Conservation (phyloP, 2,329 filamentous ascomycete species). For the Calonectria hongkongensis region DNA sequence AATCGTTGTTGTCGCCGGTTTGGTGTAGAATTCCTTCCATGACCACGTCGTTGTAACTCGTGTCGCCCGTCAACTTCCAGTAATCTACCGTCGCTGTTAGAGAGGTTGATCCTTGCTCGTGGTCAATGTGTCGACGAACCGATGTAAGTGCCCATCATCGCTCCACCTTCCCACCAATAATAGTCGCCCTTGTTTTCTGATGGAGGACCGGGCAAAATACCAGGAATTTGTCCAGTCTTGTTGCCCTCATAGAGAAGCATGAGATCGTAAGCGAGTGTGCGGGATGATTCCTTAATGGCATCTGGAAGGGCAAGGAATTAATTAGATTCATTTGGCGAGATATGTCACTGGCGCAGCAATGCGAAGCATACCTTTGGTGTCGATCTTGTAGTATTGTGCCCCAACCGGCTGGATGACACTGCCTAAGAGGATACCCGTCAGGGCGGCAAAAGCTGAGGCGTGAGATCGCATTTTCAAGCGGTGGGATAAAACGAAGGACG, state of each 20-base stretch:
- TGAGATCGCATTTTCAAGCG: constrained; percentile 29
- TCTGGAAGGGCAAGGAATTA: constrained; percentile 55
- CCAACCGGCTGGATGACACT: constrained; percentile 45
- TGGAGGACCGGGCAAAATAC: constrained; percentile 75
- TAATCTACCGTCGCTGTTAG: constrained; percentile 67
- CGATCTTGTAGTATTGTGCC: constrained; percentile 58
- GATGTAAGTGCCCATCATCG: constrained; percentile 80
- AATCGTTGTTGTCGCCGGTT: constrained; percentile 73
- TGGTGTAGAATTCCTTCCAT: constrained; percentile 76
- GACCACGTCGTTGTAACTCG: constrained; percentile 76
- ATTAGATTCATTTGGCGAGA: not conserved
- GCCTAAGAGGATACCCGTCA: constrained; percentile 42
- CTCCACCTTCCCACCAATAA: constrained; percentile 85
- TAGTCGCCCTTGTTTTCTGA: constrained; percentile 69
- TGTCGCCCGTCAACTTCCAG: constrained; percentile 80
- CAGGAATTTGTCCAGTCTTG: constrained; percentile 70
- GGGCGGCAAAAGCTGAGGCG: constrained; percentile 40
- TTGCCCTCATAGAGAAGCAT: constrained; percentile 72
- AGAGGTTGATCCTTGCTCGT: not conserved
- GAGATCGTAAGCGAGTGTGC: constrained; percentile 70
- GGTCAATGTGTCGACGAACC: constrained; percentile 53
- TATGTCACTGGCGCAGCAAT: not conserved
- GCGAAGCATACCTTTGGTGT: constrained; percentile 55
- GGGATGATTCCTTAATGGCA: constrained; percentile 68
- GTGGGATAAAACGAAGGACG: constrained; percentile 8